These are phyloP conservation scores for Vaccinium darrowii DNA, from an alignment of 148 eudicot genomes.

Conservation along the genomic window DNA sequence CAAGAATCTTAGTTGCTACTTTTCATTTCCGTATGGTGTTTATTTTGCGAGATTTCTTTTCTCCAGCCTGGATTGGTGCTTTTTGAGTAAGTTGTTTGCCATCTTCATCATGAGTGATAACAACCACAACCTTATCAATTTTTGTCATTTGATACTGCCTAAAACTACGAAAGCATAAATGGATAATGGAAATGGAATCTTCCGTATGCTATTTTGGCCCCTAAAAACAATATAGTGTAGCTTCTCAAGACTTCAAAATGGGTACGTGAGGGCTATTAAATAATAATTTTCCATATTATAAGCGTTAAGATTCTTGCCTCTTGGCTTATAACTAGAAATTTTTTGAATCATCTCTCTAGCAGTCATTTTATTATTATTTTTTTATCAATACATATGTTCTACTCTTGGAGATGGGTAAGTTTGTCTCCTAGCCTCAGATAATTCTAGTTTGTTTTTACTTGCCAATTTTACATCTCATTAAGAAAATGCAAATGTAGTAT, in stretches of 20 bases:
- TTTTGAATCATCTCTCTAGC: neutral
- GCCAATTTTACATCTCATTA: neutral
- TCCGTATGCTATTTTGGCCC: neutral
- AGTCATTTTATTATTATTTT: neutral
- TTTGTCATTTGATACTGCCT: neutral
- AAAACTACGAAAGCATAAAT: neutral
- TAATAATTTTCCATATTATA: neutral
- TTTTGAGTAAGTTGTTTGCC: neutral
- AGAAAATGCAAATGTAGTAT: neutral
- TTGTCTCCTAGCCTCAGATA: neutral
- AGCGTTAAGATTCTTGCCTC: neutral
- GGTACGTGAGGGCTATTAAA: neutral
- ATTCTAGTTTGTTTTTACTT: neutral
- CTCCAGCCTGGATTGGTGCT: neutral
- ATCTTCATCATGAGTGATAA: neutral
- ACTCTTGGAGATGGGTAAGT: neutral
- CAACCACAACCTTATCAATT: constrained; percentile 1
- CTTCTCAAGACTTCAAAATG: neutral
- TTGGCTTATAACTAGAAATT: neutral
- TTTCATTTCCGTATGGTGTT: neutral
- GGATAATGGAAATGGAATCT: neutral
- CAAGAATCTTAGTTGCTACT: neutral
- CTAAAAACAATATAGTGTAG: neutral
- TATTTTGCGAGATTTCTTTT: neutral
- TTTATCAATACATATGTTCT: too few relatives aligned